These are phyloP conservation scores for Orbilia javanica DNA, from an alignment of 2,329 filamentous ascomycete genomes.

Conservation along the genomic window DNA sequence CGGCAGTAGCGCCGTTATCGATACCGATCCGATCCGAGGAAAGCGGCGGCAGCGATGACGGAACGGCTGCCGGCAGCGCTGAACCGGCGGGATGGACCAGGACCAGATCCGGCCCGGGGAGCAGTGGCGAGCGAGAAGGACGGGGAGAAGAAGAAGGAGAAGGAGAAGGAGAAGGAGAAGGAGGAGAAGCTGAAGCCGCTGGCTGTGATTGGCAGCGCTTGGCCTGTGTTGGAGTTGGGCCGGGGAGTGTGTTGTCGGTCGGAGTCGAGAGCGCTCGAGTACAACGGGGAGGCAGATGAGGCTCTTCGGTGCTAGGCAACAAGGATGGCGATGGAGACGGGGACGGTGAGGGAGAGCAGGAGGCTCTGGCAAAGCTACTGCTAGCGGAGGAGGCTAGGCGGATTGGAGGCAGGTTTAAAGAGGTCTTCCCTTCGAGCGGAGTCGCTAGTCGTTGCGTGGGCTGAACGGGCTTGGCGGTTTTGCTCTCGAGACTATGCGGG, in stretches of 20 bases:
- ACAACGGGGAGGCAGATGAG: slow-evolving; percentile 52
- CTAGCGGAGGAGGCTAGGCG: slow-evolving; percentile 40
- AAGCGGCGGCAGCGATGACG: slow-evolving; percentile 1
- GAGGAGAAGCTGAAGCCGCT: slow-evolving; percentile 1
- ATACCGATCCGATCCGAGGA: slow-evolving; percentile 34
- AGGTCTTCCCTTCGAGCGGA: slow-evolving; percentile 1
- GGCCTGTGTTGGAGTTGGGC: background rate
- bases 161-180: background rate
- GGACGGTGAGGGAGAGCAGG: slow-evolving; percentile 16
- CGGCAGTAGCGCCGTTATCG: slow-evolving; percentile 14
- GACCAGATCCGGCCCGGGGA: background rate
- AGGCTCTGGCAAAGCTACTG: slow-evolving; percentile 34
- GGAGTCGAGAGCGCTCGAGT: slow-evolving; percentile 27
- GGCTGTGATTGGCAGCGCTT: slow-evolving; percentile 30
- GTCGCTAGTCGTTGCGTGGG: slow-evolving; percentile 4
- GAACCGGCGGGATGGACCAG: background rate
- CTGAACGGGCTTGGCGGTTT: slow-evolving; percentile 17
- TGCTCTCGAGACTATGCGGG: background rate
- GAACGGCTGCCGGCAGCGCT: background rate
- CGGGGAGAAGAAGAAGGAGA: background rate
- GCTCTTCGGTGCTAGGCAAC: slow-evolving; percentile 54
- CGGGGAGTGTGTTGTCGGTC: slow-evolving; percentile 58
- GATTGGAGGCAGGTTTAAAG: slow-evolving; percentile 57
- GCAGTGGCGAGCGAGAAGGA: background rate
- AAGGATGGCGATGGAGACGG: slow-evolving; percentile 42